These are phyloP conservation scores for Fusarium sp. DNA, from an alignment of 2,329 filamentous ascomycete species.

Conservation along the genomic window DNA sequence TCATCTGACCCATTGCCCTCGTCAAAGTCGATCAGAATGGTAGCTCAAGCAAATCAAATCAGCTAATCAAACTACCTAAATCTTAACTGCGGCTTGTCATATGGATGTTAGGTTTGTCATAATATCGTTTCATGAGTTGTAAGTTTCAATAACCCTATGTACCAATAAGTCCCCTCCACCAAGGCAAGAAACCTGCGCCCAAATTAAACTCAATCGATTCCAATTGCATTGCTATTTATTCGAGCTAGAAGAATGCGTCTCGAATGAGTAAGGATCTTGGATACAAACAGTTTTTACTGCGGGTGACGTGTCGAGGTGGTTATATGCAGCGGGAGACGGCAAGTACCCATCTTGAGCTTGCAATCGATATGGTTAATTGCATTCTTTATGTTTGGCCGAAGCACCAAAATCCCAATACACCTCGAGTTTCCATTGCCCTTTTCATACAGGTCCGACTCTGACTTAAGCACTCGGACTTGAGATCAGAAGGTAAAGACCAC, in stretches of 20 bases:
- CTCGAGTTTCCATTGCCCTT: not conserved
- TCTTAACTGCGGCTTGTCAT: not conserved
- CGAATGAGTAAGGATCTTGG: not conserved
- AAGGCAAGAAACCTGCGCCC: not conserved
- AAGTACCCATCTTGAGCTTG: slow-evolving; percentile 26
- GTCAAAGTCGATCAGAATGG: slow-evolving; percentile 1
- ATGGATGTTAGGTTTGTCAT: not conserved
- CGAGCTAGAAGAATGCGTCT: not conserved
- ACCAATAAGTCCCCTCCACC: not conserved
- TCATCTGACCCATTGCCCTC: not conserved
- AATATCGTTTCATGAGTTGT: not conserved
- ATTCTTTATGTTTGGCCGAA: slow-evolving; percentile 5
- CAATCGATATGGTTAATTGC: slow-evolving; percentile 9
- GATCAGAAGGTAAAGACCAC: not conserved
- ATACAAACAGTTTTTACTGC: slow-evolving; percentile 13
- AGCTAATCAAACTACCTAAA: too few species aligned
- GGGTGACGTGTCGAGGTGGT: slow-evolving; percentile 20
- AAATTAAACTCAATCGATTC: not conserved
- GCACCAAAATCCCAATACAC: not conserved
- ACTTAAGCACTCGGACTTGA: not conserved
- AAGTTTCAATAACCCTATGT: not conserved
- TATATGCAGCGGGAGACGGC: slow-evolving; percentile 37
- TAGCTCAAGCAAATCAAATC: not conserved
- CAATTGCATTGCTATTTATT: not conserved
- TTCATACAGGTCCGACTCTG: not conserved